Evolutionary conservation across 352 stramenopile genomes (phyloP), one percentile per base, ranked within the genome.

Genomic region (Thalassiosira ordinaria): DNA sequence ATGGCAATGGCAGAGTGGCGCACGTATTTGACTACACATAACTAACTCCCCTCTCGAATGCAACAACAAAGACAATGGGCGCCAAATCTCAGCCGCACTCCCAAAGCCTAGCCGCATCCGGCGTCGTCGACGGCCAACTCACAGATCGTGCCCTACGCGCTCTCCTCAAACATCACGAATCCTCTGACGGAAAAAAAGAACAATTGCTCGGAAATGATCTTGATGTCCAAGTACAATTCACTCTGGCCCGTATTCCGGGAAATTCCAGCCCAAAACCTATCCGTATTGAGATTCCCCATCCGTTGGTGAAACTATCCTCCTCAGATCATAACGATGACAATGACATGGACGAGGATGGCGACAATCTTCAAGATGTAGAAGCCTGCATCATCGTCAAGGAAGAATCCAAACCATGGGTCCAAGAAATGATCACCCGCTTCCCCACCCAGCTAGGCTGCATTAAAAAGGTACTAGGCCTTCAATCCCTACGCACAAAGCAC

Each of bases 321-420:
- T n/a, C n/a, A n/a, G n/a, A n/a, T n/a, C n/a, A n/a, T n/a, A n/a
- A n/a, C n/a, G n/a, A n/a, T n/a, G n/a, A n/a, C 9, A 26, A 18
- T 27, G 44, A 52, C 33, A 41, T 72, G 16, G 65, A 66, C n/a
- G 52, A 55, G 9, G 57, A 72, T 33, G n/a, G n/a, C n/a, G 72
- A 85, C 49, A 76, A 53, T 22, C 41, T 86, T 13, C 74, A 86
- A 67, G 82, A 87, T 52, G 64, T 84, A 9, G 81, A 91, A 53
- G 80, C 94, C 51, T 91, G 89, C 56, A 71, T 95, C 13, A 96
- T 94, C 67, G 87, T 95, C 52, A 94, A 94, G 74, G 89, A 94
- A 44, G 77, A 82, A 56, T 86, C 81, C 27, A 94, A 94, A 73
- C 44, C 70, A 57, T 88, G 74, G 78, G 75, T 91, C 9, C 78